These are phyloP conservation scores for Hanseniaspora pseudoguilliermondii DNA, from an alignment of 805 yeast species.

Conservation along the genomic window DNA sequence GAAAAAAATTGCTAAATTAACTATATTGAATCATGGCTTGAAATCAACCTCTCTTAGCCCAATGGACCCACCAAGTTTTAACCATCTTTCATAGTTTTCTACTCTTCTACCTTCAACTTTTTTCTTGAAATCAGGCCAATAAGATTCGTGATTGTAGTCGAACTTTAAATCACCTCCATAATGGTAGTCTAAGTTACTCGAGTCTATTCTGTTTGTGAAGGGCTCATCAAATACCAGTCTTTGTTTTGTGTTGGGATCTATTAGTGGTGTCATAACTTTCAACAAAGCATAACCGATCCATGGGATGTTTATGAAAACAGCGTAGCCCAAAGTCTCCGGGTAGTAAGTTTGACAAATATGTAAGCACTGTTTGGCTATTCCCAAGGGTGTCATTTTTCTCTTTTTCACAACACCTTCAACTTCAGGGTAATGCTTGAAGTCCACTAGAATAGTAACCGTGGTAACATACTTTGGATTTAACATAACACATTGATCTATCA, in stretches of 20 bases:
- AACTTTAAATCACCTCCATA: slow-evolving; percentile 39
- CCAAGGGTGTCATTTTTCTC: slow-evolving; percentile 38
- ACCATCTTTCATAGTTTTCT: slow-evolving; percentile 29
- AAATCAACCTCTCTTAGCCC: slow-evolving; percentile 46
- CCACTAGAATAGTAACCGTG: slow-evolving; percentile 41
- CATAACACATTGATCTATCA: slow-evolving; percentile 42
- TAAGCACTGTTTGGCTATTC: slow-evolving; percentile 38
- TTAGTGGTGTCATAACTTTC: slow-evolving; percentile 44
- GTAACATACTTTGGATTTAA: slow-evolving; percentile 50
- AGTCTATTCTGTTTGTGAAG: slow-evolving; percentile 41
- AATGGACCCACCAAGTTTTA: slow-evolving; percentile 33
- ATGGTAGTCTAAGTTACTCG: slow-evolving; percentile 38
- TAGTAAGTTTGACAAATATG: slow-evolving; percentile 45
- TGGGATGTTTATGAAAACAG: slow-evolving; percentile 43
- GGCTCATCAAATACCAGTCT: slow-evolving; percentile 48
- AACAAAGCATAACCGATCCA: slow-evolving; percentile 46
- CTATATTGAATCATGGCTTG: slow-evolving; percentile 19
- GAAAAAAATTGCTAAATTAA: background rate
- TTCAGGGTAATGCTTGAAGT: slow-evolving; percentile 35
- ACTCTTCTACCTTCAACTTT: slow-evolving; percentile 31
- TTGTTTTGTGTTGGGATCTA: slow-evolving; percentile 47
- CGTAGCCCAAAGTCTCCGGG: slow-evolving; percentile 46
- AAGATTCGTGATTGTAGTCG: slow-evolving; percentile 38
- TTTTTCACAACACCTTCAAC: slow-evolving; percentile 25
- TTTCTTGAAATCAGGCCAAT: slow-evolving; percentile 40